Conservation (phyloP, 1,284 basidiomycete genomes). For the Phellinidium pouzarii region DNA sequence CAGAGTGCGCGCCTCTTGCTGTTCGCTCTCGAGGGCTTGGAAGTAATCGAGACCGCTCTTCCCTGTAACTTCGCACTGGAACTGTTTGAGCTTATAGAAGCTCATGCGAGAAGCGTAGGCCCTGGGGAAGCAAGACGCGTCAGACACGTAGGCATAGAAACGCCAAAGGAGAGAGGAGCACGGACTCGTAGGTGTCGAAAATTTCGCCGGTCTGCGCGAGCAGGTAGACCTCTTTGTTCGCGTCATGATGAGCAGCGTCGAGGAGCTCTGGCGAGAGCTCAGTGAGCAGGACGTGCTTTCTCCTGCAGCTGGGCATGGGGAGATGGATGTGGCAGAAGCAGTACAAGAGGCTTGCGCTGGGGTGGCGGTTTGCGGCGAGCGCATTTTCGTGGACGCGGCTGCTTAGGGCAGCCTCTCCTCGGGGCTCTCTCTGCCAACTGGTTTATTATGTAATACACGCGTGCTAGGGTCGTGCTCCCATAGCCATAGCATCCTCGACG, state of each 20-base stretch:
- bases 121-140: slow-evolving; percentile 38
- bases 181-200: slow-evolving; percentile 90
- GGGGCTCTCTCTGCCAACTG: not conserved
- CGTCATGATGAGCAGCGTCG: slow-evolving; percentile 53
- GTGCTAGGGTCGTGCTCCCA: no score
- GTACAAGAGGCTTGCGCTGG: slow-evolving; percentile 12
- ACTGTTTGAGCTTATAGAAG: slow-evolving; percentile 90
- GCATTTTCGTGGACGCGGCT: slow-evolving; percentile 14
- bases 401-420: not conserved
- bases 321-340: slow-evolving; percentile 1
- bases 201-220: slow-evolving; percentile 91
- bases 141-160: slow-evolving; percentile 22
- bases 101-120: slow-evolving; percentile 87
- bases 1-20: slow-evolving; percentile 79
- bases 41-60: slow-evolving; percentile 93
- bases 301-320: slow-evolving; percentile 81
- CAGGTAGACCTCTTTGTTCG: slow-evolving; percentile 77
- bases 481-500: no score
- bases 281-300: slow-evolving; percentile 85
- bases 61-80: slow-evolving; percentile 93
- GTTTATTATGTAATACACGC: no score
- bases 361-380: slow-evolving; percentile 21
- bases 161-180: slow-evolving; percentile 22
- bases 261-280: slow-evolving; percentile 67
- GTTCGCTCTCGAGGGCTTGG: slow-evolving; percentile 87